Conservation (phyloP, 2,329 filamentous ascomycete genomes). For the Onygena corvina region DNA sequence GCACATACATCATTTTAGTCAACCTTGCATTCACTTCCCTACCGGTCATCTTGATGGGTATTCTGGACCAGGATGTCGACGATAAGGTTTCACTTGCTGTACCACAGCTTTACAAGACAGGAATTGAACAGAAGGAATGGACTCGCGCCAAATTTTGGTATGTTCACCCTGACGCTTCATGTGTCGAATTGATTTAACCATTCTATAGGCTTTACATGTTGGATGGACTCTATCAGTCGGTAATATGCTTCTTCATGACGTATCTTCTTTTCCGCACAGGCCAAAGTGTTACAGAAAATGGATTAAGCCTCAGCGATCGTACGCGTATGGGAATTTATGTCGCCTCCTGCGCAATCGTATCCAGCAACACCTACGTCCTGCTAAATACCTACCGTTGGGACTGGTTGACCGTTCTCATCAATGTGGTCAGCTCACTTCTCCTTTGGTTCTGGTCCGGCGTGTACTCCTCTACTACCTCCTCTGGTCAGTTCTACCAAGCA, state of each 20-base stretch:
- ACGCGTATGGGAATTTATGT: slow-evolving; percentile 78
- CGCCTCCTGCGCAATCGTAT: slow-evolving; percentile 68
- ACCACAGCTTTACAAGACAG: slow-evolving; percentile 85
- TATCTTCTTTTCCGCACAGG: slow-evolving; percentile 65
- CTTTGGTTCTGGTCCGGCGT: slow-evolving; percentile 95
- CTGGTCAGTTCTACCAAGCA: slow-evolving; percentile 61
- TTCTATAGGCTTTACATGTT: slow-evolving; percentile 69
- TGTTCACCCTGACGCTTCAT: slow-evolving; percentile 25
- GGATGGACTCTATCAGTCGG: slow-evolving; percentile 88
- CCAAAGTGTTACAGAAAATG: slow-evolving; percentile 57
- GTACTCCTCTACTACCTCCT: slow-evolving; percentile 53
- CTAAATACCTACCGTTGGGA: slow-evolving; percentile 98
- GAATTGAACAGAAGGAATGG: slow-evolving; percentile 95
- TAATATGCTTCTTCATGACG: slow-evolving; percentile 85
- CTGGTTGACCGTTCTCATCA: slow-evolving; percentile 81
- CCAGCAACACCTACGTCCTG: slow-evolving; percentile 88
- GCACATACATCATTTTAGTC: slow-evolving; percentile 93
- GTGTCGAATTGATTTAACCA: slow-evolving; percentile 8
- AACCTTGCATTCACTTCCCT: slow-evolving; percentile 95
- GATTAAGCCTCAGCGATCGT: slow-evolving; percentile 65
- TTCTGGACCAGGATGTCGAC: slow-evolving; percentile 92
- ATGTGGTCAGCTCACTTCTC: slow-evolving; percentile 68
- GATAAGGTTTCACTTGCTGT: slow-evolving; percentile 89
- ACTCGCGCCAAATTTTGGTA: slow-evolving; percentile 94
- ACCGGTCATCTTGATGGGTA: slow-evolving; percentile 88